These are phyloP conservation scores for Hypoxylon trugodes DNA, from an alignment of 495 filamentous ascomycete genomes.

Conservation along the genomic window DNA sequence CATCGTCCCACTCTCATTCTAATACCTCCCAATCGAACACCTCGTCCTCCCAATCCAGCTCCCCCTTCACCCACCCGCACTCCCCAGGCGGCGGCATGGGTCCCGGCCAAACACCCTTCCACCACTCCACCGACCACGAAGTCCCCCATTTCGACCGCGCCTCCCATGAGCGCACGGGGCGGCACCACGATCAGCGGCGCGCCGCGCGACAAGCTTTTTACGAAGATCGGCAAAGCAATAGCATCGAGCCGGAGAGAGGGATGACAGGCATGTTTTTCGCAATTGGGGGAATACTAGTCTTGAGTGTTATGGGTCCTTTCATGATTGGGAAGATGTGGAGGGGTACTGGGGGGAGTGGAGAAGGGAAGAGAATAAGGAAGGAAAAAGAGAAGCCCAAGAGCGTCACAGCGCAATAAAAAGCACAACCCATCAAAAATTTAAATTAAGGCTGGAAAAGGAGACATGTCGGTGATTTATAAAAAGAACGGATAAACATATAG, in stretches of 20 bases:
- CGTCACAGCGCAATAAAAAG: background rate
- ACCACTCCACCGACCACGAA: slow-evolving; percentile 67
- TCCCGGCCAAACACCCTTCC: slow-evolving; percentile 53
- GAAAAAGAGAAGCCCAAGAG: slow-evolving; percentile 6
- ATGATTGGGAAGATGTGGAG: slow-evolving; percentile 23
- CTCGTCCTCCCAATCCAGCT: slow-evolving; percentile 37
- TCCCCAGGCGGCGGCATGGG: slow-evolving; percentile 53
- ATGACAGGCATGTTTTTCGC: slow-evolving; percentile 52
- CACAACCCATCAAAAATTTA: background rate
- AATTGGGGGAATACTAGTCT: slow-evolving; percentile 48
- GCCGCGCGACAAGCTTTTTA: slow-evolving; percentile 31
- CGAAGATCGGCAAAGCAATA: slow-evolving; percentile 5
- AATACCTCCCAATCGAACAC: slow-evolving; percentile 20
- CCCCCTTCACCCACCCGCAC: slow-evolving; percentile 11
- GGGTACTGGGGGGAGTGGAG: slow-evolving; percentile 27
- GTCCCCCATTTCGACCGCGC: slow-evolving; percentile 74
- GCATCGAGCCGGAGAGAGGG: slow-evolving; percentile 33
- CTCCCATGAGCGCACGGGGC: slow-evolving; percentile 64
- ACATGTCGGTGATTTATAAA: background rate
- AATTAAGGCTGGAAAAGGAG: background rate
- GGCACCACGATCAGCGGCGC: slow-evolving; percentile 51
- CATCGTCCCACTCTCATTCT: slow-evolving; percentile 35
- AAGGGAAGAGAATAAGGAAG: slow-evolving; percentile 7
- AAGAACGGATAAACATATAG: too few species aligned
- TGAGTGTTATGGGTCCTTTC: slow-evolving; percentile 49